These are phyloP conservation scores for Lyophyllum decastes DNA, from an alignment of 768 basidiomycete species.

Conservation along the genomic window DNA sequence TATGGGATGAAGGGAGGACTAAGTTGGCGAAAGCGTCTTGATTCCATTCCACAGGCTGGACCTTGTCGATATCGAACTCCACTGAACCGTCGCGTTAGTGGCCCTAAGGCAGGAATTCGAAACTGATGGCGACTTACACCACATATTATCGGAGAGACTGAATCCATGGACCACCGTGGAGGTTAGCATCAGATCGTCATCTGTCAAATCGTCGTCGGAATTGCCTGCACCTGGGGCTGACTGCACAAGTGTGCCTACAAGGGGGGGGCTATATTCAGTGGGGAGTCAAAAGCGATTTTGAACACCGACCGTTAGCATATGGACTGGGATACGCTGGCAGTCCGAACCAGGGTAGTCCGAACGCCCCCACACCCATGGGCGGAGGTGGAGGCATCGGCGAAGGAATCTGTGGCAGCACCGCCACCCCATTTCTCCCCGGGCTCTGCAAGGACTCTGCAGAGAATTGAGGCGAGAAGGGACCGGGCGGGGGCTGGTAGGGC, in stretches of 20 bases:
- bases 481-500: neutral
- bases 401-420: neutral
- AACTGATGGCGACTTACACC: conserved; percentile 42
- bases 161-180: conserved; percentile 63
- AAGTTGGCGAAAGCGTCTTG: conserved; percentile 57
- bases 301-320: conserved; percentile 11
- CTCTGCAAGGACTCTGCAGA: conserved; percentile 1
- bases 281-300: no score
- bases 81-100: conserved; percentile 43
- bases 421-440: neutral
- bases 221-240: conserved; percentile 1
- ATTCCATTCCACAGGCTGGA: conserved; percentile 57
- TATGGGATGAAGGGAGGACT: conserved; percentile 54
- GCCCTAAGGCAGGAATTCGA: neutral
- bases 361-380: neutral
- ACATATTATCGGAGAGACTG: conserved; percentile 58
- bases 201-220: conserved; percentile 37
- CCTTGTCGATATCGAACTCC: conserved; percentile 59
- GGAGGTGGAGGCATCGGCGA: neutral
- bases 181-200: conserved; percentile 56
- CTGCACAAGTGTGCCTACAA: conserved; percentile 22
- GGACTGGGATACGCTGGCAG: neutral
- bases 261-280: neutral
- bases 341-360: no score
- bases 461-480: neutral